phyloP scores from a whole-genome alignment of 2,329 filamentous ascomycete species.

The Chaetomium strumarium region DNA sequence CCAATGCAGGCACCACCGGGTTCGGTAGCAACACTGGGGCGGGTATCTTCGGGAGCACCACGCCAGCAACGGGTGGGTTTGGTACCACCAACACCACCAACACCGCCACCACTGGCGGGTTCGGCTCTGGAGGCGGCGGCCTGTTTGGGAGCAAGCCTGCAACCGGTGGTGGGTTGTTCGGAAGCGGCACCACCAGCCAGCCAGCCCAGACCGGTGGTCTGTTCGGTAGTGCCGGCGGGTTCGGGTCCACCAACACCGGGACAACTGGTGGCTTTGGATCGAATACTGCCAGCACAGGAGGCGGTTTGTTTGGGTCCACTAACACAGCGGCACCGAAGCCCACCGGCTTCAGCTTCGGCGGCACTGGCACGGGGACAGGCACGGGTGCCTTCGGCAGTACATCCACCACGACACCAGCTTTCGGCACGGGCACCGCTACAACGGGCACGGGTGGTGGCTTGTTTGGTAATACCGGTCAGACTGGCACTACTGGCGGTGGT shows the following conservation, averaged over 20 bases:
- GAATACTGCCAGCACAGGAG: constrained; percentile 17
- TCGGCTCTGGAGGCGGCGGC: constrained; percentile 31
- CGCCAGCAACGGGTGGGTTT: constrained; percentile 32
- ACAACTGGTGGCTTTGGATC: constrained; percentile 15
- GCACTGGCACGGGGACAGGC: constrained; percentile 11
- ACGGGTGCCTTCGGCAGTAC: constrained; percentile 17
- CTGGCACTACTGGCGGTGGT: constrained; percentile 21
- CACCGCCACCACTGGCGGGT: constrained; percentile 30
- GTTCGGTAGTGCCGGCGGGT: constrained; percentile 36
- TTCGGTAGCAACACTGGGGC: constrained; percentile 38
- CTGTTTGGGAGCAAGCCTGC: constrained; percentile 30
- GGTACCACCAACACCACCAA: constrained; percentile 23
- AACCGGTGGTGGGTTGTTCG: constrained; percentile 38
- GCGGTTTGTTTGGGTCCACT: constrained; percentile 33
- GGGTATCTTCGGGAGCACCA: constrained; percentile 35
- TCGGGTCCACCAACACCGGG: constrained; percentile 15
- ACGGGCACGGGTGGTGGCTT: constrained; percentile 29
- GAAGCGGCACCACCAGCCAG: constrained; percentile 28
- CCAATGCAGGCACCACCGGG: constrained; percentile 34
- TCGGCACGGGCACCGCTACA: constrained; percentile 17
- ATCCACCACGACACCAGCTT: constrained; percentile 13
- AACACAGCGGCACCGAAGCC: constrained; percentile 18
- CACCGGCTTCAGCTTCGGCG: constrained; percentile 21
- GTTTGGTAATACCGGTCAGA: constrained; percentile 32
- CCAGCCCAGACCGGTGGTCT: constrained; percentile 33